A percentile compares a stretch with the other conserved stretches of the same genome.
These are phyloP conservation scores for Discostella stelligera DNA, from an alignment of 352 stramenopile species.

Conservation along the genomic window DNA sequence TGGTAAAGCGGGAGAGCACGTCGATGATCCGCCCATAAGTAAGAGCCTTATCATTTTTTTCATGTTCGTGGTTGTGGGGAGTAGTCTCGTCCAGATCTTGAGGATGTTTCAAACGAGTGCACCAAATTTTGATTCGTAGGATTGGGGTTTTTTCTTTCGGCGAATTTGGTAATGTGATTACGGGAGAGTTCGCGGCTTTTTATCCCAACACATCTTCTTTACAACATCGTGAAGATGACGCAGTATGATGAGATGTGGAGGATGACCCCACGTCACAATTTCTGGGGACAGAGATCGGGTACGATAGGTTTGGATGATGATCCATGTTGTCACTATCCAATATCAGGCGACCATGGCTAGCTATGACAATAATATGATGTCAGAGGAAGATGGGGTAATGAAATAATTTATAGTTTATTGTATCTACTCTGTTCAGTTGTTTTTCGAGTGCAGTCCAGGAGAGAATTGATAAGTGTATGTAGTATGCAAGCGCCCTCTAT, in stretches of 20 bases:
- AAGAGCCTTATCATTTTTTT: conserved; percentile 73
- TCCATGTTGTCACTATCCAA: neutral
- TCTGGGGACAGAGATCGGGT: no score
- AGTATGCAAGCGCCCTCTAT: no score
- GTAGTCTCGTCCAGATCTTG: conserved; percentile 70
- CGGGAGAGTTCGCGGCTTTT: neutral
- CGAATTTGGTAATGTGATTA: neutral
- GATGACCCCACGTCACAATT: no score
- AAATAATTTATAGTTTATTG: neutral
- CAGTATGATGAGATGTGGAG: no score
- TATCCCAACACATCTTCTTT: no score
- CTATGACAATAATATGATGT: neutral
- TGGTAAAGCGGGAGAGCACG: conserved; percentile 64
- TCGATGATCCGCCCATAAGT: conserved; percentile 53
- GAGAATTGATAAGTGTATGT: no score
- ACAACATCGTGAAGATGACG: no score
- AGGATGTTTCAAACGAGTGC: conserved; percentile 65
- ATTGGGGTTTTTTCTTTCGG: neutral
- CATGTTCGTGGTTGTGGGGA: conserved; percentile 72
- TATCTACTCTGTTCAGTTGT: no score
- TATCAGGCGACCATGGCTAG: neutral
- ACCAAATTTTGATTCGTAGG: conserved; percentile 24
- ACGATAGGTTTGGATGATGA: neutral
- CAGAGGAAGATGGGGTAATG: neutral
- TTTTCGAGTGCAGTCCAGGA: no score